A percentile compares a stretch with the other conserved stretches of the same genome.
Evolutionary conservation across 2,329 filamentous ascomycete species (phyloP).

Genomic region (Pyrenophora graminea): DNA sequence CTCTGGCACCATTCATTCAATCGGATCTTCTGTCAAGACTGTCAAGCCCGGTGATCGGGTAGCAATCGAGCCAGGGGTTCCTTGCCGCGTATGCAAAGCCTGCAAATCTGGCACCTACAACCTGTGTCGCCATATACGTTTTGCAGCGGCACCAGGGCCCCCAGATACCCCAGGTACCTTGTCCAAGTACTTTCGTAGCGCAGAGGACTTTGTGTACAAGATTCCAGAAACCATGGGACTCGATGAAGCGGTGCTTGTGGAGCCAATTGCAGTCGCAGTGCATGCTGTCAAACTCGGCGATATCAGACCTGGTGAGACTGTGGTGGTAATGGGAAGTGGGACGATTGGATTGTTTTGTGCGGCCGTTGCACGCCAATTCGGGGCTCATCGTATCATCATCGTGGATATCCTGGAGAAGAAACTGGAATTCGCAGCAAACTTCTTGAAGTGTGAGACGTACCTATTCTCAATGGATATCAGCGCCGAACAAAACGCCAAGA

Average conservation of each 20-base stretch:
- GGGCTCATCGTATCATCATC: slow-evolving; percentile 84
- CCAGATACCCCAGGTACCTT: slow-evolving; percentile 68
- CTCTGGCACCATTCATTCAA: slow-evolving; percentile 76
- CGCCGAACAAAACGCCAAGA: slow-evolving; percentile 69
- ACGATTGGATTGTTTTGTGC: slow-evolving; percentile 87
- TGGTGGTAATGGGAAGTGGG: slow-evolving; percentile 86
- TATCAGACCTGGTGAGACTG: slow-evolving; percentile 79
- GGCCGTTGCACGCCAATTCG: slow-evolving; percentile 66
- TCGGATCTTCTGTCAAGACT: slow-evolving; percentile 73
- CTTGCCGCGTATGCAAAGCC: slow-evolving; percentile 83
- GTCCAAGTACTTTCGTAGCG: slow-evolving; percentile 86
- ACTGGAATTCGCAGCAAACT: slow-evolving; percentile 76
- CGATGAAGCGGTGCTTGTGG: slow-evolving; percentile 85
- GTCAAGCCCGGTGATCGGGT: slow-evolving; percentile 85
- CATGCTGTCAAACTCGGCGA: slow-evolving; percentile 81
- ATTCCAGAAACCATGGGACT: slow-evolving; percentile 79
- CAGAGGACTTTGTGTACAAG: slow-evolving; percentile 90
- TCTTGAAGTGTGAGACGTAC: slow-evolving; percentile 77
- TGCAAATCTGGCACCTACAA: slow-evolving; percentile 92
- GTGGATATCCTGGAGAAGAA: slow-evolving; percentile 88
- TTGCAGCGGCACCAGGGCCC: slow-evolving; percentile 87
- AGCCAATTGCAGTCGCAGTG: slow-evolving; percentile 85
- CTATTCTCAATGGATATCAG: slow-evolving; percentile 61
- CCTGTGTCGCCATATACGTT: slow-evolving; percentile 81
- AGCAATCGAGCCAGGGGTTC: slow-evolving; percentile 88